Evolutionary conservation across 2,329 filamentous ascomycete species (phyloP).

Genomic region (Bertia moriformis): DNA sequence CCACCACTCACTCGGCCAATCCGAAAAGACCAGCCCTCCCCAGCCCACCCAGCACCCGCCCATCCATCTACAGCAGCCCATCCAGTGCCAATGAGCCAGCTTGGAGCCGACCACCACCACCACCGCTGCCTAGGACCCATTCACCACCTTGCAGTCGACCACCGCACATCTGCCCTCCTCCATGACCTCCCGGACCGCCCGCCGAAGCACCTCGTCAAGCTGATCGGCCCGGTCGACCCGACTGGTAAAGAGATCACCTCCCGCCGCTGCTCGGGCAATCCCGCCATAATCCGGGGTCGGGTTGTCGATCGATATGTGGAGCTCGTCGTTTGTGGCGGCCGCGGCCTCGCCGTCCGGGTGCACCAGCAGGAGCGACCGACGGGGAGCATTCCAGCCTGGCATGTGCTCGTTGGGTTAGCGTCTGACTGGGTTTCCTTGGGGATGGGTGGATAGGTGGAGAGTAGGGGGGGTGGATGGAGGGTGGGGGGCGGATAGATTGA

Average conservation of each 20-base stretch:
- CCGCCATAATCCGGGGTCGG: constrained; percentile 43
- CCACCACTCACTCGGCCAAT: no score
- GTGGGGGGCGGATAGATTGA: no score
- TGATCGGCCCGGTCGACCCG: constrained; percentile 28
- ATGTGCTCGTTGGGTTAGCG: no score
- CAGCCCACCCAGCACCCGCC: no score
- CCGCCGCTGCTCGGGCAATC: constrained; percentile 44
- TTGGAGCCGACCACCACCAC: no score
- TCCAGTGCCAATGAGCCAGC: no score
- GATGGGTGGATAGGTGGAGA: no score
- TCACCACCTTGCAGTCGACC: constrained; percentile 19
- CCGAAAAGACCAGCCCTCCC: no score
- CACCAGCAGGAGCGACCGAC: constrained; percentile 38
- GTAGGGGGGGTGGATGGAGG: no score
- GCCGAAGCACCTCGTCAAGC: constrained; percentile 29
- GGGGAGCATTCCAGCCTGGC: constrained; percentile 46
- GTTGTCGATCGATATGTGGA: constrained; percentile 40
- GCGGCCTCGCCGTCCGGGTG: constrained; percentile 41
- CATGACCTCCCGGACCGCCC: constrained; percentile 36
- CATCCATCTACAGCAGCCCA: no score
- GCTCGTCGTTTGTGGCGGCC: constrained; percentile 35
- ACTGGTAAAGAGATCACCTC: constrained; percentile 33
- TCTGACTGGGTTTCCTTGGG: no score
- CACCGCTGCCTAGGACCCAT: no score
- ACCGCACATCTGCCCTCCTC: constrained; percentile 34